Base-by-base conservation (phyloP, 306 rosid genomes). In the Citrullus colocynthis region DNA sequence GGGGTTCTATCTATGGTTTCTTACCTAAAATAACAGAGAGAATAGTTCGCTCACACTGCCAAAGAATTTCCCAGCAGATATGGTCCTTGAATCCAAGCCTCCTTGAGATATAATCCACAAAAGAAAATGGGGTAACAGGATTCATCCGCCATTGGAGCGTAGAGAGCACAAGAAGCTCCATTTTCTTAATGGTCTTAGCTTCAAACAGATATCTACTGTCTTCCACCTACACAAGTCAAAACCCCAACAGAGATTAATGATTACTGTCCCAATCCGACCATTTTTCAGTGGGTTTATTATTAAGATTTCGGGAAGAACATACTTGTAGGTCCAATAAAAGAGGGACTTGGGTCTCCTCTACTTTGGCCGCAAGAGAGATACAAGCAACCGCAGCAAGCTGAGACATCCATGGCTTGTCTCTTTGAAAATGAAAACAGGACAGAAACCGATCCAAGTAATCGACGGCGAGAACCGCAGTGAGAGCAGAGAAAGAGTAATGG, bases 111-210 rank as follows among this genome's bases (percentile, higher is more conserved):
- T 76, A 88, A 86, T 96, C 97, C 55, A 96, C 75, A 52, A 96
- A 96, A 0, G 97, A 92, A 75, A 92, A 79, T 51, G 97, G 91
- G 52, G 96, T 96, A 24, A 86, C 88, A 0, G 93, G 96, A 81
- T 88, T 91, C 99, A 96, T 91, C 85, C 88, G 89, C 99, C 99
- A 96, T 24, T 84, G 83, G 10, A 96, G 98, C 8, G 96, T 88
- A 8, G 99, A 91, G 73, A 96, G 99, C 7, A 96, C 91, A 85
- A 96, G 81, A 83, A 96, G 86, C 79, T 93, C 99, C 99, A 96
- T 96, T 51, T 82, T 86, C 76, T 90, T 88, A 6, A 96, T 88
- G 24, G 89, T 91, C 55, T 88, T 89, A 0, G 96, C 96, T 85
- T 96, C 98, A 44, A 92, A 92, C 65, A 91, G 34, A 64, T 78